Base-by-base conservation (phyloP, 306 rosid species). In the Begonia peltatifolia region DNA sequence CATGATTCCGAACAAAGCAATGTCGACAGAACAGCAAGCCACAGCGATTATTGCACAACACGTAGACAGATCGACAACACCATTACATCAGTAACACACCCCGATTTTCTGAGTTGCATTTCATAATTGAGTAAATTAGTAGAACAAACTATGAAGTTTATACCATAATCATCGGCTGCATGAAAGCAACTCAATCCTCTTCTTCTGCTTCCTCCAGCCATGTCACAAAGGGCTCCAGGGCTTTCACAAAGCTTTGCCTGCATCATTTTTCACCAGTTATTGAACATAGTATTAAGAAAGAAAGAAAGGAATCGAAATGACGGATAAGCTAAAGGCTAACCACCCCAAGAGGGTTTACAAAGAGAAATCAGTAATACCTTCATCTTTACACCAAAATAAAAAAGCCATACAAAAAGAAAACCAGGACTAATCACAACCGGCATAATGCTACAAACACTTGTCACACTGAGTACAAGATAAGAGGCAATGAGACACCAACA, bases 181-280 rank as follows among this genome's bases (percentile, higher is more conserved):
- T 1, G 38, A 30, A 30, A 30, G 38, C 38, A 7, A 30, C 0
- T 30, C 38, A 80, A 15, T 92, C 99, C 81, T 92, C 99, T 60
- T 92, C 99, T 72, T 92, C 99, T 9, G 99, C 99, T 84, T 86
- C 99, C 76, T 92, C 99, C 79, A 92, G 87, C 99, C 99, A 92
- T 41, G 71, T 92, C 79, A 92, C 96, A 47, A 86, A 79, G 35
- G 94, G 86, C 63, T 92, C 99, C 68, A 92, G 64, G 6, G 99
- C 94, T 82, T 86, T 92, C 79, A 87, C 94, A 66, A 92, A 92
- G 63, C 82, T 83, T 78, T 92, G 99, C 87, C 99, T 92, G 86
- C 49, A 42, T 50, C 53, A 64, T 53, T 69, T 30, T 60, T 56
- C 60, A 67, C 48, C 63, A 1, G n/a, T 36, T 47, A 56, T 16